These are phyloP conservation scores for Trypethelium eluteriae DNA, from an alignment of 495 filamentous ascomycete species.

Conservation along the genomic window DNA sequence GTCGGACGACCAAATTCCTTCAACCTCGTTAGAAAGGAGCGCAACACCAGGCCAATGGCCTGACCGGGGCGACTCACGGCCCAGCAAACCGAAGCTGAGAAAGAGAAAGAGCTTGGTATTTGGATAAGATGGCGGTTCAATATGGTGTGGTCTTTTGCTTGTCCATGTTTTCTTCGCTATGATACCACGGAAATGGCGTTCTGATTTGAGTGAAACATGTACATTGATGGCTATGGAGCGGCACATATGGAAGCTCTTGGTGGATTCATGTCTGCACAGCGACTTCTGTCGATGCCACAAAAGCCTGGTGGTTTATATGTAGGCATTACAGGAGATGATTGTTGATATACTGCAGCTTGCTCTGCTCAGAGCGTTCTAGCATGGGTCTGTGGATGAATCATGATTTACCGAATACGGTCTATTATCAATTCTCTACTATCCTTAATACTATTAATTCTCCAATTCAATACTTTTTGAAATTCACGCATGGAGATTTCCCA, in stretches of 20 bases:
- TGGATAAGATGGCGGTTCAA: neutral
- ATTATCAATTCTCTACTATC: neutral
- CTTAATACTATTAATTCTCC: neutral
- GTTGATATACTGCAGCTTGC: too few relatives aligned
- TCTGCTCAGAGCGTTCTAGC: too few relatives aligned
- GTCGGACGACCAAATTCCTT: neutral
- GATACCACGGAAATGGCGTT: slow-evolving; percentile 11
- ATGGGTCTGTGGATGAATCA: neutral
- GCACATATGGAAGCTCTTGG: neutral
- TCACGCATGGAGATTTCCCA: too few relatives aligned
- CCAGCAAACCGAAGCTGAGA: neutral
- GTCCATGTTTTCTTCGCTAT: slow-evolving; percentile 4
- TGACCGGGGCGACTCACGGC: neutral
- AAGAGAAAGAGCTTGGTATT: slow-evolving; percentile 9
- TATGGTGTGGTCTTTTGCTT: neutral
- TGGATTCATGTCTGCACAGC: neutral
- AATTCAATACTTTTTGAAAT: neutral
- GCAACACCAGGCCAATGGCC: neutral
- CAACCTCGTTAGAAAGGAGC: neutral
- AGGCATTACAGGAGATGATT: neutral
- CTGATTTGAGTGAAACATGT: neutral
- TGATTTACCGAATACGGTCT: neutral
- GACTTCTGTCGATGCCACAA: neutral
- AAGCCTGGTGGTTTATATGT: neutral
- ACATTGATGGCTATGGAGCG: neutral